Conservation (phyloP, 176 grass and related monocot species). For the Otatea glauca region DNA sequence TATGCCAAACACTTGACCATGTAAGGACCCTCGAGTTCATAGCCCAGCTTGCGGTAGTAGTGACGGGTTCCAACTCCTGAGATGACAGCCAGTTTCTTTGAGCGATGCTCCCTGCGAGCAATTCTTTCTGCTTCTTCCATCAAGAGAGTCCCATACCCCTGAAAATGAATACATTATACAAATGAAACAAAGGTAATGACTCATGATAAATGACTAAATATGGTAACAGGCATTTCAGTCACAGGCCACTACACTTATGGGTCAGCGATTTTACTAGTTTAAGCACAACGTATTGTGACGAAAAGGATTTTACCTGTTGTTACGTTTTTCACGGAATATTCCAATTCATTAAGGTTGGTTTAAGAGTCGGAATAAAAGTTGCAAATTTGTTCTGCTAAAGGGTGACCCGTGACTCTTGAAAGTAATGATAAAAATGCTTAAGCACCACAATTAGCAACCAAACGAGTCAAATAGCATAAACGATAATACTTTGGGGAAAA, state of each 20-base stretch:
- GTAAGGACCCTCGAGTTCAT: slow-evolving; percentile 92
- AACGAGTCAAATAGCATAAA: not conserved
- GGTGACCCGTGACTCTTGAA: not conserved
- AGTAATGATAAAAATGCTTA: not conserved
- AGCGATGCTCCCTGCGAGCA: slow-evolving; percentile 77
- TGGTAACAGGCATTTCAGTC: not conserved
- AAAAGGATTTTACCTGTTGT: not conserved
- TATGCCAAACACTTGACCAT: slow-evolving; percentile 78
- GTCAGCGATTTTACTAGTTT: not conserved
- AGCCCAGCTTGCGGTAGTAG: slow-evolving; percentile 92
- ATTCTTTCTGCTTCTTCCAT: slow-evolving; percentile 99
- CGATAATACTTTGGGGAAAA: not conserved
- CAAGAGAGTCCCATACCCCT: slow-evolving; percentile 91
- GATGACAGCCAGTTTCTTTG: slow-evolving; percentile 84
- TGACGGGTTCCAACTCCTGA: slow-evolving; percentile 94
- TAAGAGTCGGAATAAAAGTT: not conserved
- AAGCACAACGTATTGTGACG: not conserved
- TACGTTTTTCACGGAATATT: slow-evolving; percentile 6
- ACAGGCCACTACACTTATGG: not conserved
- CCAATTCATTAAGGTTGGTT: not conserved
- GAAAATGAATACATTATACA: not conserved
- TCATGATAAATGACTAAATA: not conserved
- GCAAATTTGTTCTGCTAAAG: not conserved
- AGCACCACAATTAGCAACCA: not conserved
- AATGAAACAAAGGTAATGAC: slow-evolving; percentile 30